A percentile compares a stretch with the other conserved stretches of the same genome.
These are phyloP conservation scores for Daldinia loculata DNA, from an alignment of 495 filamentous ascomycete genomes.

Conservation along the genomic window DNA sequence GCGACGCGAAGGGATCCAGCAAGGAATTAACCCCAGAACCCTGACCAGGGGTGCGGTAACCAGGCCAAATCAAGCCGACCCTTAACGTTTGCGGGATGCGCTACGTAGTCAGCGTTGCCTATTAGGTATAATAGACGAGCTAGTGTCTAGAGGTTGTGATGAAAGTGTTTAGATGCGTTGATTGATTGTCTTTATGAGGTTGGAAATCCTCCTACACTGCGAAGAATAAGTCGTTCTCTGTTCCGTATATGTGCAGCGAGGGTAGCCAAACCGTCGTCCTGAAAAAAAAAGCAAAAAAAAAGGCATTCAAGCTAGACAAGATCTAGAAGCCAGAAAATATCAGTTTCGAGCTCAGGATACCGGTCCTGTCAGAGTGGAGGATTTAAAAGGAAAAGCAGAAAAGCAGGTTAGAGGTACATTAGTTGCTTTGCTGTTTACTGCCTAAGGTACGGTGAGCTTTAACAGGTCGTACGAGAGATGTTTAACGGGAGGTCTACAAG, in stretches of 20 bases:
- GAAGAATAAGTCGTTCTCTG: slow-evolving; percentile 20
- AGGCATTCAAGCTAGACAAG: neutral
- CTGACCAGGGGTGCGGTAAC: slow-evolving; percentile 34
- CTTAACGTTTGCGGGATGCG: slow-evolving; percentile 41
- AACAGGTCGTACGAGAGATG: slow-evolving; percentile 30
- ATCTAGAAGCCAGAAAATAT: slow-evolving; percentile 20
- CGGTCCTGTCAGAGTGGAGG: slow-evolving; percentile 30
- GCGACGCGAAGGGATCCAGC: slow-evolving; percentile 35
- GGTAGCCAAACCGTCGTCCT: neutral
- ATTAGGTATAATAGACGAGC: slow-evolving; percentile 32
- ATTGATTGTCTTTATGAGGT: slow-evolving; percentile 33
- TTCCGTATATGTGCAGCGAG: slow-evolving; percentile 28
- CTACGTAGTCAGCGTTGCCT: slow-evolving; percentile 34
- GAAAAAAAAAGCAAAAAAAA: neutral
- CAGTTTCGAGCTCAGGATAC: slow-evolving; percentile 19
- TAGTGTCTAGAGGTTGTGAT: slow-evolving; percentile 18
- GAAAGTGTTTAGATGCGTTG: slow-evolving; percentile 25
- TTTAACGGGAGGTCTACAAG: slow-evolving; percentile 35
- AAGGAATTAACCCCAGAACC: slow-evolving; percentile 28
- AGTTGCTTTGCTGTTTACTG: slow-evolving; percentile 12
- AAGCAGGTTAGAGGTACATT: slow-evolving; percentile 8
- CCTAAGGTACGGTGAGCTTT: slow-evolving; percentile 31
- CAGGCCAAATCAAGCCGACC: slow-evolving; percentile 34
- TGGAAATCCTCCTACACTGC: slow-evolving; percentile 15
- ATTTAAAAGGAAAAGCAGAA: slow-evolving; percentile 35